phyloP scores from a whole-genome alignment of 768 basidiomycete species.

The Steccherinum ochraceum region DNA sequence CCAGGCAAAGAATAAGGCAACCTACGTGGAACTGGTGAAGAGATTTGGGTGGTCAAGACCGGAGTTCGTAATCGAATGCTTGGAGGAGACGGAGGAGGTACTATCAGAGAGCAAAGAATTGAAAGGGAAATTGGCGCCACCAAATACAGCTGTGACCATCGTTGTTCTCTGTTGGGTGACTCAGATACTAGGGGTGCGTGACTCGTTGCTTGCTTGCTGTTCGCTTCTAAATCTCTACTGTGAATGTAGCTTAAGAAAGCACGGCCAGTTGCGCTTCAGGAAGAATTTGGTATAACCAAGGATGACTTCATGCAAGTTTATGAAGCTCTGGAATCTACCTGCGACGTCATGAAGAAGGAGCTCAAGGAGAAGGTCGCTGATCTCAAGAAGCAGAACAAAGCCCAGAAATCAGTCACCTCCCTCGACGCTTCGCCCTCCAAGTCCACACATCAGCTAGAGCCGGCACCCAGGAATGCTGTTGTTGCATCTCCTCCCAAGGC shows the following conservation, averaged over 20 bases:
- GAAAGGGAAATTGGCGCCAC: constrained; percentile 7
- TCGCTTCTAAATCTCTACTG: not conserved
- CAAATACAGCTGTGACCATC: constrained; percentile 14
- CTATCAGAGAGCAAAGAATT: constrained; percentile 15
- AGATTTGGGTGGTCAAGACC: not conserved
- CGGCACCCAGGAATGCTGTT: not conserved
- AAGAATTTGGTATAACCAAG: not conserved
- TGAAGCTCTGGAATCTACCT: not conserved
- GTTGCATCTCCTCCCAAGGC: not conserved
- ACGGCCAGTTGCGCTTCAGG: not conserved
- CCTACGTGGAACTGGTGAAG: constrained; percentile 1
- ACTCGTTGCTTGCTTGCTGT: not conserved
- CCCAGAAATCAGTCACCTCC: too few relatives aligned
- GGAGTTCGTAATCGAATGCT: constrained; percentile 13
- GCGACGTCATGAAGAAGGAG: not conserved
- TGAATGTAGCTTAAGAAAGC: not conserved
- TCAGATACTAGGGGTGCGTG: constrained; percentile 7
- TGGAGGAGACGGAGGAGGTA: constrained; percentile 16
- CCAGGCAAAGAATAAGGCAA: not conserved
- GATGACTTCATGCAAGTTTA: not conserved
- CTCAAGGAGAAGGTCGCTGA: not conserved
- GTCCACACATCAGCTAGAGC: not conserved
- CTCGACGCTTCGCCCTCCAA: not conserved
- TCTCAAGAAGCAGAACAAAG: not conserved
- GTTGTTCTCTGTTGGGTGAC: constrained; percentile 23